These are phyloP conservation scores for Besnoitia besnoiti DNA, from an alignment of 169 alveolate genomes.

Conservation along the genomic window DNA sequence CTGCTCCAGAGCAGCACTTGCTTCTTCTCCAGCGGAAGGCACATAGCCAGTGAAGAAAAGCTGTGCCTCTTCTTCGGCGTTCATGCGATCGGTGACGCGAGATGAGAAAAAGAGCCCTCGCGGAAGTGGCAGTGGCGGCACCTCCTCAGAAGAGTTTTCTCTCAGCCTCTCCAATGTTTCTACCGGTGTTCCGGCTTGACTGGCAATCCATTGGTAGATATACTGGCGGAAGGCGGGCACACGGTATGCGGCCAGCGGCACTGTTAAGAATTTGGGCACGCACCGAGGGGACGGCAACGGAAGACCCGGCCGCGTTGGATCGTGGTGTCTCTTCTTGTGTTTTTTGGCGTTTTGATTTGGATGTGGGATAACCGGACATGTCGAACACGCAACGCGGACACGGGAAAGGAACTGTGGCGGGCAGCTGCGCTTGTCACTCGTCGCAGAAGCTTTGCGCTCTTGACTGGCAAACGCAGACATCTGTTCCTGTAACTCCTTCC, in stretches of 20 bases:
- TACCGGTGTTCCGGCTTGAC: neutral
- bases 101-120: neutral
- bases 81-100: neutral
- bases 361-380: neutral
- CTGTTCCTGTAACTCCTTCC: neutral
- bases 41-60: neutral
- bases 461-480: neutral
- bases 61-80: neutral
- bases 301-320: constrained; percentile 5
- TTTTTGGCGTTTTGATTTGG: neutral
- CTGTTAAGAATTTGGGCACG: neutral
- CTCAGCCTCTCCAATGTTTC: neutral
- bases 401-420: constrained; percentile 24
- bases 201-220: neutral
- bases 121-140: neutral
- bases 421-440: neutral
- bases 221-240: constrained; percentile 3
- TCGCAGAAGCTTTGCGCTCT: neutral
- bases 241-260: neutral
- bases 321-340: neutral
- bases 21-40: constrained; percentile 1
- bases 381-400: neutral
- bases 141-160: neutral
- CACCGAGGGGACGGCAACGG: constrained; percentile 33
- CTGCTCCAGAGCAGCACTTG: neutral